Base-by-base conservation (phyloP, 208 protist genomes). In the Trypanosoma cruzi region DNA sequence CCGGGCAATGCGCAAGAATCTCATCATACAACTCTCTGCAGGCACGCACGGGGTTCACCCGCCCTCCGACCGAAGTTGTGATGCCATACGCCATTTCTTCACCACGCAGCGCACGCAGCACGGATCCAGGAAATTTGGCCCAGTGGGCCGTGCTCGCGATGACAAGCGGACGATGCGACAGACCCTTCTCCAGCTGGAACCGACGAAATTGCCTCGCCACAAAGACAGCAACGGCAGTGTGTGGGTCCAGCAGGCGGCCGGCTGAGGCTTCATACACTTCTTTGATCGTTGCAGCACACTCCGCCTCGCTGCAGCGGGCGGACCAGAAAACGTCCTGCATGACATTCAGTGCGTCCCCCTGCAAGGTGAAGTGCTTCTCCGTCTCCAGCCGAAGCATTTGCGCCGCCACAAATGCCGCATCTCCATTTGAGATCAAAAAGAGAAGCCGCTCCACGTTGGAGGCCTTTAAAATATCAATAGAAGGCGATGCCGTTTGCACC, bases 371-470 rank as follows among this genome's bases (percentile, higher is more conserved):
- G 75, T 77, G 48, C 59, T 77, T 70, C 24, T 83, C 50, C 37
- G 71, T 81, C 49, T 94, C 88, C 6, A 96, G 85, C 32, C 84
- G 49, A 20, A 34, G 8, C 90, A 96, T 96, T n/a, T 85, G 55
- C 46, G 44, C 60, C 22, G 42, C 56, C 20, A 98, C 85, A 34
- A 85, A 55, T 4, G 10, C 58, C 2, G 87, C 71, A 80, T 98
- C 81, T 11, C 95, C 84, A 67, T 85, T 79, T 67, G 68, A 86
- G 16, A 98, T 76, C 18, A 96, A 78, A 75, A 91, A 98, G 40
- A 98, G 75, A 61, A 98, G 96, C n/a, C 98, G 82, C 84, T 99
- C 97, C 68, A 99, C 92, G 85, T 99, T 99, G 63, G 85, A 96
- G 6, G 95, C 88, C 62, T 97, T 94, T 29, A 96, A 72, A 57